A percentile compares a stretch with the other conserved stretches of the same genome.
These are phyloP conservation scores for Bacidia gigantensis DNA, from an alignment of 495 filamentous ascomycete species.

Conservation along the genomic window DNA sequence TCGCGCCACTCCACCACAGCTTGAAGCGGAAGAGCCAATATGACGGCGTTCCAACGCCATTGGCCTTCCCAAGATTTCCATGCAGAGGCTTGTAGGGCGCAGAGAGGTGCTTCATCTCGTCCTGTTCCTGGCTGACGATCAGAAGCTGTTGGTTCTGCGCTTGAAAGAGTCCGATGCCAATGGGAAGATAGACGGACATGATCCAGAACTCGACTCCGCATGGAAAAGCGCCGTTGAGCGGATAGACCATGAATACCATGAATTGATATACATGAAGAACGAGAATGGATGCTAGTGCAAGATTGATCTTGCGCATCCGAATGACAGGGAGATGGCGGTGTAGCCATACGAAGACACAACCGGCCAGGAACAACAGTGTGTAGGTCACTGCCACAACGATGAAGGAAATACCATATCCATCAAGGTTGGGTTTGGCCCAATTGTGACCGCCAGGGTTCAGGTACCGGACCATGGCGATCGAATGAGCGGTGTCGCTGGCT, in stretches of 20 bases:
- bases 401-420: slow-evolving; percentile 17
- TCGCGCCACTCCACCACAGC: slow-evolving; percentile 15
- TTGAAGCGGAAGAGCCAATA: slow-evolving; percentile 18
- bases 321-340: slow-evolving; percentile 44
- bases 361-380: slow-evolving; percentile 27
- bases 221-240: slow-evolving; percentile 43
- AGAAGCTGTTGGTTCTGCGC: slow-evolving; percentile 53
- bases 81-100: slow-evolving; percentile 11
- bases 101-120: slow-evolving; percentile 21
- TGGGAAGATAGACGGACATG: slow-evolving; percentile 58
- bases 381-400: slow-evolving; percentile 13
- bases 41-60: slow-evolving; percentile 5
- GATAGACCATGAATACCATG: slow-evolving; percentile 44
- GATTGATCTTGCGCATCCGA: slow-evolving; percentile 46
- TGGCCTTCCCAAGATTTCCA: not conserved
- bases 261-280: slow-evolving; percentile 53
- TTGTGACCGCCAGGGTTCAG: slow-evolving; percentile 16
- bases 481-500: not conserved
- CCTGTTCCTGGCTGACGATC: slow-evolving; percentile 43
- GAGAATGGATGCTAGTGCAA: slow-evolving; percentile 43
- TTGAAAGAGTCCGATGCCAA: slow-evolving; percentile 59
- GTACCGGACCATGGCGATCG: slow-evolving; percentile 12
- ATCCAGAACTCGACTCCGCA: slow-evolving; percentile 54
- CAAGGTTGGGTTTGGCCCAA: slow-evolving; percentile 10
- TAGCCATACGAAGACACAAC: slow-evolving; percentile 39